Evolutionary conservation across 1,139 yeast genomes (phyloP).

Genomic region (Meyerozyma sp.): DNA sequence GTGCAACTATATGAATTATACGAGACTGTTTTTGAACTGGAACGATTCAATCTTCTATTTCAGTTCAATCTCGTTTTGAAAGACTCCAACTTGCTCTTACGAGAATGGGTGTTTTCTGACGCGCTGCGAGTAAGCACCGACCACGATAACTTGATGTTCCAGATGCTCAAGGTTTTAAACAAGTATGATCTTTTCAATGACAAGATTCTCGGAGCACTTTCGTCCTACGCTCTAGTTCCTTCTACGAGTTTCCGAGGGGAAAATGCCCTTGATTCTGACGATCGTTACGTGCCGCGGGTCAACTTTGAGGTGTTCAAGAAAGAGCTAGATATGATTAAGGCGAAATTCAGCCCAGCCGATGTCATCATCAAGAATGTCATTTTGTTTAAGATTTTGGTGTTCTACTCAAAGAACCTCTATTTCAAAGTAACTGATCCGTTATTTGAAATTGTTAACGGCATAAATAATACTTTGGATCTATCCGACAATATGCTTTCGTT

Average conservation of each 20-base stretch:
- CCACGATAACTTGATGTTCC: neutral
- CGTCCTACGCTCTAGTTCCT: neutral
- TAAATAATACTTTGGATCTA: conserved; percentile 17
- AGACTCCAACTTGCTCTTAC: conserved; percentile 1
- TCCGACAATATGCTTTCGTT: conserved; percentile 22
- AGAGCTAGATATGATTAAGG: neutral
- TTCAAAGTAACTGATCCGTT: conserved; percentile 16
- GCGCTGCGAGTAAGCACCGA: neutral
- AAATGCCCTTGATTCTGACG: neutral
- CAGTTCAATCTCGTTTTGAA: conserved; percentile 4
- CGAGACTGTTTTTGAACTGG: conserved; percentile 28
- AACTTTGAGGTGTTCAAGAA: neutral
- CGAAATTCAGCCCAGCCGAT: conserved; percentile 9
- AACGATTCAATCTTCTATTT: conserved; percentile 27
- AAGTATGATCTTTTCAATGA: neutral
- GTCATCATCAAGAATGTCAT: conserved; percentile 19
- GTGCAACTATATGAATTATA: conserved; percentile 31
- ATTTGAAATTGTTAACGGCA: conserved; percentile 15
- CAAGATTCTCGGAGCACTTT: neutral
- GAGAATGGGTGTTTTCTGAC: neutral
- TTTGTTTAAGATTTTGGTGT: conserved; percentile 27
- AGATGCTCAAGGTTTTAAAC: neutral
- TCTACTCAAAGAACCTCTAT: conserved; percentile 17
- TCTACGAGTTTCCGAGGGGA: neutral
- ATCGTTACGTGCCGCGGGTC: neutral